Evolutionary conservation across 2,329 filamentous ascomycete genomes (phyloP).

Genomic region (Aspergillus sp.): DNA sequence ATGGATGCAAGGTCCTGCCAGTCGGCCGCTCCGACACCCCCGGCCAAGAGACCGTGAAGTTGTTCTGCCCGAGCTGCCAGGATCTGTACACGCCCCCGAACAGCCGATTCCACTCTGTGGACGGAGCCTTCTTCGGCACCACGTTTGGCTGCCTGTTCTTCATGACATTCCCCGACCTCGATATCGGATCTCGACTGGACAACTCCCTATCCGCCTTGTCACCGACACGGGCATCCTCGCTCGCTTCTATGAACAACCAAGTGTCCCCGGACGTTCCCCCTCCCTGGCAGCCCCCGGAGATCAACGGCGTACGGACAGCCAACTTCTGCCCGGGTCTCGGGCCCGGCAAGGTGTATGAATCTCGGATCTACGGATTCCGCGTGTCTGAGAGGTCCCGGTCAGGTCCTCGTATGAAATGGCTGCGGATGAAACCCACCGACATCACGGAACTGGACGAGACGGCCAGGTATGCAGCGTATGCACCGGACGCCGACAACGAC

Average conservation of each 20-base stretch:
- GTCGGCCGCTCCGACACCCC: conserved; percentile 93
- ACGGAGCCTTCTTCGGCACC: conserved; percentile 96
- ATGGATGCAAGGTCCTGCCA: conserved; percentile 83
- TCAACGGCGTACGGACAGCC: conserved; percentile 83
- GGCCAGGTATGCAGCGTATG: conserved; percentile 35
- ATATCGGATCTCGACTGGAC: conserved; percentile 71
- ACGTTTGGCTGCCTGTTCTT: conserved; percentile 97
- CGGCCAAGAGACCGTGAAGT: conserved; percentile 94
- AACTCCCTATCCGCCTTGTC: conserved; percentile 27
- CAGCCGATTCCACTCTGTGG: conserved; percentile 93
- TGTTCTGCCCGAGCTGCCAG: conserved; percentile 94
- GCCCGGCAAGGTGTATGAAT: conserved; percentile 80
- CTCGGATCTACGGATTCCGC: conserved; percentile 93
- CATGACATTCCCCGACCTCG: conserved; percentile 96
- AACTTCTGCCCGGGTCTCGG: conserved; percentile 91
- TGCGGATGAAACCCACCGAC: conserved; percentile 78
- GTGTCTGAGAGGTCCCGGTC: conserved; percentile 87
- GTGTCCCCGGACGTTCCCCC: conserved; percentile 31
- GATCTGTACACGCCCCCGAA: conserved; percentile 98
- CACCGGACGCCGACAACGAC: conserved; percentile 31
- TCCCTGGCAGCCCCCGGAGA: conserved; percentile 51
- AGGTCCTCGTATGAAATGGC: conserved; percentile 95
- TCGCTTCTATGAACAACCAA: conserved; percentile 29
- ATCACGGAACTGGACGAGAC: conserved; percentile 80
- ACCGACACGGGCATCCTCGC: conserved; percentile 26